Evolutionary conservation across 225 moss, liverwort and hornwort species (phyloP), one percentile per base, ranked within the genome.

Genomic region (Neckera pumila): DNA sequence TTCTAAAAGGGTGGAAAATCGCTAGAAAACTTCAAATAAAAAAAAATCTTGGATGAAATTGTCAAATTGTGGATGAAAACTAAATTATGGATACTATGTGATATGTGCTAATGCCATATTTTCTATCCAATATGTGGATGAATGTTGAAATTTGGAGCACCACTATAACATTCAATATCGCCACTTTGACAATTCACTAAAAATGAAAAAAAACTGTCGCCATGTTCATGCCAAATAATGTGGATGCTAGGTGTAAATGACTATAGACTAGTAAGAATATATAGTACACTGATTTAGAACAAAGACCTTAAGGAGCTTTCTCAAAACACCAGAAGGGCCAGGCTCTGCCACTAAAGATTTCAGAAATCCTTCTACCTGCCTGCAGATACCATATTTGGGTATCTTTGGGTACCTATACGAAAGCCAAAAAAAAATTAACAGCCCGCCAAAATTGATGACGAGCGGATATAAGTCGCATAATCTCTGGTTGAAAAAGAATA

Each of bases 301-400:
- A 51, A 86, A 84, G 86, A 78, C 87, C 89, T 86, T 87, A 23
- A 58, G 87, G 80, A 80, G 90, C 80, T 90, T 92, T 51, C 80
- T 76, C 64, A 64, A 92, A 90, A 80, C 88, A 93, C 85, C 90
- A 89, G 45, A 93, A 89, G 87, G 91, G 76, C 85, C 28, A 85
- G 34, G 85, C 78, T 91, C 88, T 91, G 61, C 31, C 34, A 47
- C 78, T 81, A 54, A 76, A 79, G 30, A 64, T 36, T 59, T 84
- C 49, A 74, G 51, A 69, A 78, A 75, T 67, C 60, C 56, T 76
- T 45, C 89, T 90, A 82, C 70, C 76, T 76, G 54, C 43, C 74
- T 76, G 56, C 36, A 86, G 40, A 91, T 62, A 62, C 88, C 86
- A 85, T 85, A 66, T 53, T 88, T 76, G 42, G 75, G 69, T 86